A percentile compares a stretch with the other conserved stretches of the same genome.
Conservation (phyloP, 768 basidiomycete species). For the Trametes gibbosa region DNA sequence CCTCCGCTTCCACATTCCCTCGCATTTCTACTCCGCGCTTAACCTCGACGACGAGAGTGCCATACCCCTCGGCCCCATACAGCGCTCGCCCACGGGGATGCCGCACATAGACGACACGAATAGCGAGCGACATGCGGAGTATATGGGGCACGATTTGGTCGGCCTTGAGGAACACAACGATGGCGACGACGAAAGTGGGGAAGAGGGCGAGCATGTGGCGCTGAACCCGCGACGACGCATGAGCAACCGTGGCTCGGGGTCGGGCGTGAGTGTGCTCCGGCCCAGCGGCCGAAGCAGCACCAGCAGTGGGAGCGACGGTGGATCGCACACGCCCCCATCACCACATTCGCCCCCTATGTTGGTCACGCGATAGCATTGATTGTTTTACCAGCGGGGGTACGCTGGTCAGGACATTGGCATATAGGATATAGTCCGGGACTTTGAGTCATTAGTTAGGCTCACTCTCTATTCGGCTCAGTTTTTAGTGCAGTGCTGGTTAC, state of each 20-base stretch:
- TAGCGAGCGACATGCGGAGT: neutral
- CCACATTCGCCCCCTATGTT: neutral
- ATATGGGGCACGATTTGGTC: neutral
- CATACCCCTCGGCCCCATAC: neutral
- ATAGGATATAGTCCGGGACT: neutral
- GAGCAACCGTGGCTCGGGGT: neutral
- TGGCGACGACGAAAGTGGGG: neutral
- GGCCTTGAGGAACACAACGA: neutral
- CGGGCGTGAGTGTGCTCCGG: neutral
- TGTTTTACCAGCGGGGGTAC: neutral
- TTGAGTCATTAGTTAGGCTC: neutral
- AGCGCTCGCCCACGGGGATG: neutral
- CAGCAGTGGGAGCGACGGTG: neutral
- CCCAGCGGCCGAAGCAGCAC: neutral
- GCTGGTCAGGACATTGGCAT: too few relatives aligned
- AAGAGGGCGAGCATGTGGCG: neutral
- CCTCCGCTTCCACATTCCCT: constrained; percentile 1
- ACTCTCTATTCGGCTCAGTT: neutral
- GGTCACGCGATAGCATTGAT: neutral
- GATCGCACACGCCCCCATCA: constrained; percentile 4
- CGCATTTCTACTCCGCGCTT: constrained; percentile 11
- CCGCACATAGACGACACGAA: neutral
- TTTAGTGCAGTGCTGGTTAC: neutral
- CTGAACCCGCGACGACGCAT: neutral
- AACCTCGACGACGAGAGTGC: constrained; percentile 2